Percentiles rank a stretch among this genome's conserved stretches.
Conservation (phyloP, 2,329 filamentous ascomycete species). For the Coniochaeta sp. region DNA sequence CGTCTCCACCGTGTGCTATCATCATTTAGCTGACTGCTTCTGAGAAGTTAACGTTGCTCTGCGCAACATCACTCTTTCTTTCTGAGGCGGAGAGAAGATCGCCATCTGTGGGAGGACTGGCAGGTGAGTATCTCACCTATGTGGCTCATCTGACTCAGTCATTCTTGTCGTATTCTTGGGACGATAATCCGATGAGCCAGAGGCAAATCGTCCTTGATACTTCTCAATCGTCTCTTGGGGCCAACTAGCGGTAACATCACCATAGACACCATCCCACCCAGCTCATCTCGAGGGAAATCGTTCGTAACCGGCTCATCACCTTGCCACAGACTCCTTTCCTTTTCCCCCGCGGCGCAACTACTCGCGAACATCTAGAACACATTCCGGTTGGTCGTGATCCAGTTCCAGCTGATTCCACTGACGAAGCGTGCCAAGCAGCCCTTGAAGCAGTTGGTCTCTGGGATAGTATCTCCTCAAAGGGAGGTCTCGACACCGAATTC, state of each 20-base stretch:
- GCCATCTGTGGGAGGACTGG: constrained; percentile 33
- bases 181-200: constrained; percentile 26
- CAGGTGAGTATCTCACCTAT: constrained; percentile 10
- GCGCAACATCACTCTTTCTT: constrained; percentile 13
- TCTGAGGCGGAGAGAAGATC: constrained; percentile 22
- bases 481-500: constrained; percentile 27
- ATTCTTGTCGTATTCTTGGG: constrained; percentile 17
- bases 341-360: constrained; percentile 30
- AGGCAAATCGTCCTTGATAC: constrained; percentile 32
- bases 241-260: constrained; percentile 21
- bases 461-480: constrained; percentile 18
- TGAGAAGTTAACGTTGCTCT: constrained; percentile 9
- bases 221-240: constrained; percentile 29
- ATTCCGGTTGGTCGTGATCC: constrained; percentile 14
- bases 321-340: constrained; percentile 45
- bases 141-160: constrained; percentile 2
- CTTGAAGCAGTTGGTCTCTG: constrained; percentile 23
- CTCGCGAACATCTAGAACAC: constrained; percentile 31
- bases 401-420: constrained; percentile 12
- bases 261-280: constrained; percentile 30
- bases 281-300: constrained; percentile 26
- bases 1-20: no score
- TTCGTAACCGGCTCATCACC: constrained; percentile 39
- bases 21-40: no score
- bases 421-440: constrained; percentile 19